Percentiles rank a stretch among this genome's conserved stretches.
phyloP scores from a whole-genome alignment of 2,329 filamentous ascomycete species.

The Plectosphaerella sp. region DNA sequence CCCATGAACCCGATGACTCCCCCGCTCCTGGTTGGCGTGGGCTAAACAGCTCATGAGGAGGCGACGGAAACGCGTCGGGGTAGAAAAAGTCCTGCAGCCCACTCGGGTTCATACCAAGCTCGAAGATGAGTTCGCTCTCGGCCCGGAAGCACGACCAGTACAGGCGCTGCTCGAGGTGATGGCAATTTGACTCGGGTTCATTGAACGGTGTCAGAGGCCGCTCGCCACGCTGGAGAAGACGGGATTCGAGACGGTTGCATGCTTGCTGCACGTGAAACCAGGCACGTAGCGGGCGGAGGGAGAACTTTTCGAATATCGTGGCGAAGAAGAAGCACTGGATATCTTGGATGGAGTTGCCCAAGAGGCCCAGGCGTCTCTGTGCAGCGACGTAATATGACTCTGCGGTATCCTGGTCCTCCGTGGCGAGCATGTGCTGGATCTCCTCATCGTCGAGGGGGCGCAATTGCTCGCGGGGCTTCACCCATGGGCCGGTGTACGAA shows the following conservation, averaged over 20 bases:
- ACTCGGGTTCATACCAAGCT: constrained; percentile 6
- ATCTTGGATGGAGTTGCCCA: constrained; percentile 15
- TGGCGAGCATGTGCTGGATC: not conserved
- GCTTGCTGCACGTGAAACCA: constrained; percentile 17
- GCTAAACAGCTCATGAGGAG: constrained; percentile 5
- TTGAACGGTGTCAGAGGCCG: constrained; percentile 1
- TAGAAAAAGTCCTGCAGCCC: constrained; percentile 12
- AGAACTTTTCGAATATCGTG: constrained; percentile 15
- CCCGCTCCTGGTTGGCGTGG: not conserved
- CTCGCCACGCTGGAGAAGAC: constrained; percentile 2
- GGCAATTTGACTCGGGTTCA: not conserved
- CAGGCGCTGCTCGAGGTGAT: constrained; percentile 10
- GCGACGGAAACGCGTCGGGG: constrained; percentile 13
- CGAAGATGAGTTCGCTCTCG: constrained; percentile 6
- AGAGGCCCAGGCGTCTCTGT: constrained; percentile 14
- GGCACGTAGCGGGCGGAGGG: constrained; percentile 13
- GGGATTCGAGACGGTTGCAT: constrained; percentile 5
- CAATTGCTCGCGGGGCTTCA: not conserved
- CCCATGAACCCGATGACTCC: not conserved
- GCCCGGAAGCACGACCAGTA: constrained; percentile 18
- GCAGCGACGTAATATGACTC: constrained; percentile 17
- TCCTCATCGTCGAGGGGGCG: not conserved
- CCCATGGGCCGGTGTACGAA: constrained; percentile 2
- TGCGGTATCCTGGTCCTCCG: constrained; percentile 4
- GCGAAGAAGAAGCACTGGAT: constrained; percentile 19